Evolutionary conservation across 2,329 filamentous ascomycete species (phyloP).

Genomic region (Ophiobolus disseminans): DNA sequence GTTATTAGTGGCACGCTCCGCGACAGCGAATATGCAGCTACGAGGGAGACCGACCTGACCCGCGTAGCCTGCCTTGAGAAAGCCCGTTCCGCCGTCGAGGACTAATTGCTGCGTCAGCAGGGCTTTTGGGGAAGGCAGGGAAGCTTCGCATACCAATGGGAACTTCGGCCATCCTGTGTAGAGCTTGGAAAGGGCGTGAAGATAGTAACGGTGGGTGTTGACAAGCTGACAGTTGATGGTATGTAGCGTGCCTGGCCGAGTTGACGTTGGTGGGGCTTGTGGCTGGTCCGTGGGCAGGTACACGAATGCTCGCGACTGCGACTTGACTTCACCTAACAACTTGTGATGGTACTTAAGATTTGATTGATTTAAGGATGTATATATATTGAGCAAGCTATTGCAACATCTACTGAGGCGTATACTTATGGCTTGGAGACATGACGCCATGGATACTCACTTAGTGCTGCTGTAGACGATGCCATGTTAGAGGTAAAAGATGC

Average conservation of each 20-base stretch:
- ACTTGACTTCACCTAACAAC: no score
- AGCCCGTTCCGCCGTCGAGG: conserved; percentile 99
- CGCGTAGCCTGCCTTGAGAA: conserved; percentile 99
- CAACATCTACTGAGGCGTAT: no score
- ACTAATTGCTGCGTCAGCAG: conserved; percentile 64
- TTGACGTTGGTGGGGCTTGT: conserved; percentile 39
- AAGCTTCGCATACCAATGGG: conserved; percentile 54
- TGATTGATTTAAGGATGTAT: no score
- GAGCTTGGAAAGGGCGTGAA: conserved; percentile 21
- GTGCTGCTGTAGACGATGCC: no score
- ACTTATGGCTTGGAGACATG: no score
- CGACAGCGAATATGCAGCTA: background rate
- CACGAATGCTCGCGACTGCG: conserved; percentile 2
- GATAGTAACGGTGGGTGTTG: conserved; percentile 13
- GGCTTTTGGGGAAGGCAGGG: conserved; percentile 9
- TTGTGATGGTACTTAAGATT: no score
- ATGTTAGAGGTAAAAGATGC: no score
- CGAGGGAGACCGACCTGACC: conserved; percentile 68
- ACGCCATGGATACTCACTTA: no score
- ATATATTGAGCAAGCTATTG: no score
- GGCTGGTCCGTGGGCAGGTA: conserved; percentile 32
- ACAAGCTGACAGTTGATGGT: conserved; percentile 20
- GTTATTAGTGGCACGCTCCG: conserved; percentile 11
- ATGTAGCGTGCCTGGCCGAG: conserved; percentile 26
- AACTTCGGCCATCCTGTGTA: conserved; percentile 55